Percentiles rank a stretch among this genome's conserved stretches.
Evolutionary conservation across 352 stramenopile genomes (phyloP).

Genomic region (Globisporangium paroecandrum): DNA sequence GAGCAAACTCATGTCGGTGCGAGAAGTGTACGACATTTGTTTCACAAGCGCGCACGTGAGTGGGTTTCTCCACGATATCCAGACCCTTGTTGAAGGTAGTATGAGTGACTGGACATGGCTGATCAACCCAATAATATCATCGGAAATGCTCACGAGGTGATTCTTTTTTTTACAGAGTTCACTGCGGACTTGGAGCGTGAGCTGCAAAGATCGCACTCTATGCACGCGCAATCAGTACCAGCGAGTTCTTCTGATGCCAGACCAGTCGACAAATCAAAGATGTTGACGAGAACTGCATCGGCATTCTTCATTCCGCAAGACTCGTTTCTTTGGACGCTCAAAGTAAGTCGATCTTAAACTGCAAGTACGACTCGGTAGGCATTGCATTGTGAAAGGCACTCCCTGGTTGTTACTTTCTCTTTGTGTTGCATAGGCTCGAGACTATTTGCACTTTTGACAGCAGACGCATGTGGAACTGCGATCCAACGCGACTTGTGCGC

Average conservation of each 20-base stretch:
- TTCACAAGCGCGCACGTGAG: slow-evolving; percentile 57
- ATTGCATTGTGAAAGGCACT: neutral
- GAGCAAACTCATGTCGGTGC: slow-evolving; percentile 31
- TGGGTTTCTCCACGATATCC: slow-evolving; percentile 50
- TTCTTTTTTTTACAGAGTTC: slow-evolving; percentile 7
- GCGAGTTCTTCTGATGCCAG: neutral
- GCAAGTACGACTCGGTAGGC: no score
- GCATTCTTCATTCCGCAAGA: slow-evolving; percentile 9
- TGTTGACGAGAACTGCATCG: slow-evolving; percentile 13
- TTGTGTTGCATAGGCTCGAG: slow-evolving; percentile 24
- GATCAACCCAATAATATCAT: neutral
- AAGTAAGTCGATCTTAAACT: neutral
- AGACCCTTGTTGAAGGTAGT: slow-evolving; percentile 42
- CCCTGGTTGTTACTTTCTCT: neutral
- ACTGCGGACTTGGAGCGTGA: slow-evolving; percentile 9
- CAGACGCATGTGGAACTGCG: slow-evolving; percentile 30
- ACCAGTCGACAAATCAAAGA: slow-evolving; percentile 15
- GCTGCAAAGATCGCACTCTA: slow-evolving; percentile 8
- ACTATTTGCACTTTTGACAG: slow-evolving; percentile 45
- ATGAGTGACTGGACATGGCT: neutral
- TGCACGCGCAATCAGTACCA: neutral
- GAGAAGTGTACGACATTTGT: slow-evolving; percentile 53
- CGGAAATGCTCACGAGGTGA: neutral
- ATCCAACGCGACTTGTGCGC: slow-evolving; percentile 27
- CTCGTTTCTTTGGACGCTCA: slow-evolving; percentile 17